phyloP scores from a whole-genome alignment of 495 filamentous ascomycete genomes.

The Penicillium angulare region DNA sequence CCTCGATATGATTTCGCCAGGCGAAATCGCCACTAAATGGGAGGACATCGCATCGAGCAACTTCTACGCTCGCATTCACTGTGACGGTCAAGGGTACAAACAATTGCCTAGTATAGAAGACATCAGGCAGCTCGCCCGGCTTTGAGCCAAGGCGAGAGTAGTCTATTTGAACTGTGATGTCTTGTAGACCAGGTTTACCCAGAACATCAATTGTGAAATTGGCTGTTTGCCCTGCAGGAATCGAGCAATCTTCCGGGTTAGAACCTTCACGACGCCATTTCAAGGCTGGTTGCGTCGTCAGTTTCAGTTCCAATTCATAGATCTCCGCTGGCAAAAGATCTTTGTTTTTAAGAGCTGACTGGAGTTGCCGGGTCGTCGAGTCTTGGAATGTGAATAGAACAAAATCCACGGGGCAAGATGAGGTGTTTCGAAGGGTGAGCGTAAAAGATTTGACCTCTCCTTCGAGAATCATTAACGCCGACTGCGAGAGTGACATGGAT shows the following conservation, averaged over 20 bases:
- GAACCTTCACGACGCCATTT: constrained; percentile 56
- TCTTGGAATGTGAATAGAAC: constrained; percentile 86
- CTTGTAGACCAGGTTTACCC: constrained; percentile 82
- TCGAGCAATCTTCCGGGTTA: constrained; percentile 49
- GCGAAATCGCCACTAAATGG: constrained; percentile 62
- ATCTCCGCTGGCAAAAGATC: constrained; percentile 73
- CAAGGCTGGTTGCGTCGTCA: constrained; percentile 72
- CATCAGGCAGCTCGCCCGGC: constrained; percentile 60
- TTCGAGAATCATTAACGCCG: constrained; percentile 87
- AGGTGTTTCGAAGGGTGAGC: constrained; percentile 78
- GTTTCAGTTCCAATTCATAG: constrained; percentile 79
- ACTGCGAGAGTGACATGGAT: constrained; percentile 75
- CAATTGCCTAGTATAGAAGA: constrained; percentile 82
- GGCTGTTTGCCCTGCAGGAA: constrained; percentile 65
- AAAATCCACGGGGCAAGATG: constrained; percentile 74
- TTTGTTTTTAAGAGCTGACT: constrained; percentile 69
- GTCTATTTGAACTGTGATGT: constrained; percentile 77
- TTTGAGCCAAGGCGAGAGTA: constrained; percentile 70
- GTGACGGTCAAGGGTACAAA: constrained; percentile 81
- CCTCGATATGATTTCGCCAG: constrained; percentile 43
- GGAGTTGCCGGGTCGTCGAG: constrained; percentile 75
- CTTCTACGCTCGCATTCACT: constrained; percentile 84
- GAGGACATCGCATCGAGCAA: constrained; percentile 74
- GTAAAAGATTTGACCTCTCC: constrained; percentile 77
- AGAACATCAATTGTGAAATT: constrained; percentile 81